phyloP scores from a whole-genome alignment of 129 eudicot genomes.

The Arctium minus region DNA sequence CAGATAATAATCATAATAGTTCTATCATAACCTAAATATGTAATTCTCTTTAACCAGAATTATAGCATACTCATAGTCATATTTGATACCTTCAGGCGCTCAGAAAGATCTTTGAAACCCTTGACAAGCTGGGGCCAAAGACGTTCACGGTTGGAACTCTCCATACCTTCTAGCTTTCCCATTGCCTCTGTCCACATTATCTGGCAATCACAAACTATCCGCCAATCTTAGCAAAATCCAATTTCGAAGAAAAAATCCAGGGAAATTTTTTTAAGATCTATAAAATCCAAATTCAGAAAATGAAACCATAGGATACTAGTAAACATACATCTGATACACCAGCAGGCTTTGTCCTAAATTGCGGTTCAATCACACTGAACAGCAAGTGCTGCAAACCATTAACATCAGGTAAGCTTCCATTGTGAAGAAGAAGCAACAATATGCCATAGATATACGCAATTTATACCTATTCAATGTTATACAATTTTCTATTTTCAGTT shows the following conservation, averaged over 20 bases:
- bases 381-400: constrained; percentile 67
- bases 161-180: constrained; percentile 98
- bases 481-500: constrained; percentile 3
- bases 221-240: constrained; percentile 20
- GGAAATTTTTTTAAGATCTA: neutral
- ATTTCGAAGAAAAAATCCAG: neutral
- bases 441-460: neutral
- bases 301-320: neutral
- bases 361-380: constrained; percentile 93
- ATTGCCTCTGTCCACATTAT: constrained; percentile 98
- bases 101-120: constrained; percentile 96
- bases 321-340: constrained; percentile 94
- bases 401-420: constrained; percentile 2
- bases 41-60: neutral
- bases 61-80: neutral
- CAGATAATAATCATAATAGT: neutral
- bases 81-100: constrained; percentile 76
- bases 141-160: constrained; percentile 82
- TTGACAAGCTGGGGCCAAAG: constrained; percentile 95
- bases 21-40: neutral
- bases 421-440: neutral
- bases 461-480: neutral
- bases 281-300: neutral
- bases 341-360: constrained; percentile 73
- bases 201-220: constrained; percentile 62